Evolutionary conservation across 768 basidiomycete species (phyloP).

Genomic region (Termitomyces sp.): DNA sequence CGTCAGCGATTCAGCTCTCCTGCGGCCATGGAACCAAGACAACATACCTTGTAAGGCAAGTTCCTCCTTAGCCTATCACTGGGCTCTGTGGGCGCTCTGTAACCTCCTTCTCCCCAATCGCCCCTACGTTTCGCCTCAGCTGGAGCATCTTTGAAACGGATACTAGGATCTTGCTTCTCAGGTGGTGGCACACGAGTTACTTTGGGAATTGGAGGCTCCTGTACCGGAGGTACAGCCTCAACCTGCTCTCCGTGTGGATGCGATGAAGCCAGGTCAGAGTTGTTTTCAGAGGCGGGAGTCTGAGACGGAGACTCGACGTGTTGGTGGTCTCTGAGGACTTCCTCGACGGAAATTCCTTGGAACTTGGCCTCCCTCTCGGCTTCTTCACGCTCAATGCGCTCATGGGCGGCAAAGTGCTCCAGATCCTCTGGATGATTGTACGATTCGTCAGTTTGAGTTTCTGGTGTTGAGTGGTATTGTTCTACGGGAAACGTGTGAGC

Average conservation of each 20-base stretch:
- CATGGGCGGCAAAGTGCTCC: slow-evolving; percentile 91
- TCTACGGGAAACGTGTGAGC: slow-evolving; percentile 40
- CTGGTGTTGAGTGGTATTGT: slow-evolving; percentile 91
- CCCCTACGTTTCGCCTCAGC: slow-evolving; percentile 50
- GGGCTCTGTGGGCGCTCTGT: slow-evolving; percentile 67
- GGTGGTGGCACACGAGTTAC: slow-evolving; percentile 57
- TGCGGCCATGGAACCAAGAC: slow-evolving; percentile 1
- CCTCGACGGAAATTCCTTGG: slow-evolving; percentile 78
- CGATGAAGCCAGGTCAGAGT: slow-evolving; percentile 10
- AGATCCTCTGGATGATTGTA: slow-evolving; percentile 92
- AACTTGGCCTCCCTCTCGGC: slow-evolving; percentile 79
- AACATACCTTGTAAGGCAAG: slow-evolving; percentile 80
- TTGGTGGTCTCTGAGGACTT: slow-evolving; percentile 57
- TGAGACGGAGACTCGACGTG: slow-evolving; percentile 12
- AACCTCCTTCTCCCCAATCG: slow-evolving; percentile 74
- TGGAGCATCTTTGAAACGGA: slow-evolving; percentile 55
- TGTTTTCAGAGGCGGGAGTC: slow-evolving; percentile 8
- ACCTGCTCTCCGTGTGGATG: slow-evolving; percentile 36
- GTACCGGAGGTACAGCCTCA: slow-evolving; percentile 18
- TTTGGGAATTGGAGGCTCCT: slow-evolving; percentile 37
- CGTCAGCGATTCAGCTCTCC: slow-evolving; percentile 38
- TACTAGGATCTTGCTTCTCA: slow-evolving; percentile 65
- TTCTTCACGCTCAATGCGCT: slow-evolving; percentile 79
- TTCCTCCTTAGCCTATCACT: slow-evolving; percentile 81
- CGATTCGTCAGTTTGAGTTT: slow-evolving; percentile 94